phyloP scores from a whole-genome alignment of 2,329 filamentous ascomycete genomes.

The Botrytis pseudocinerea region DNA sequence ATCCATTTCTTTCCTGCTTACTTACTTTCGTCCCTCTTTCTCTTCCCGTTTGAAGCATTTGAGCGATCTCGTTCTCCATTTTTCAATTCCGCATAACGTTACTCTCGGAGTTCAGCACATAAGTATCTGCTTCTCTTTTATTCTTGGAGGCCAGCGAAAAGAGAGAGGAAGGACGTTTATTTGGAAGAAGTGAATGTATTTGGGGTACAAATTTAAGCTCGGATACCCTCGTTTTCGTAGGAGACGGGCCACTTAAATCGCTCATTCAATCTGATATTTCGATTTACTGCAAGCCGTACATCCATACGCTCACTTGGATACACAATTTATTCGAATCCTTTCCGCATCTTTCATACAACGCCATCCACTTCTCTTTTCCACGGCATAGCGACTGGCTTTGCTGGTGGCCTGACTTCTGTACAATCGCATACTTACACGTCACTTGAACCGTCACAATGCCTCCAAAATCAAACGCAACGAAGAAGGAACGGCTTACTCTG shows the following conservation, averaged over 20 bases:
- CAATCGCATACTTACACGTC: not conserved
- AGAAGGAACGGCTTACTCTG: constrained; percentile 77
- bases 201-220: not conserved
- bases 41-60: constrained; percentile 17
- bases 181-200: constrained; percentile 8
- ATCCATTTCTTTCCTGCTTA: constrained; percentile 18
- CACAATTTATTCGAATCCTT: not conserved
- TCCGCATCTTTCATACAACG: constrained; percentile 7
- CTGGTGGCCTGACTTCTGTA: constrained; percentile 6
- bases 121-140: constrained; percentile 24
- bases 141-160: not conserved
- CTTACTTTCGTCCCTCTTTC: constrained; percentile 17
- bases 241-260: not conserved
- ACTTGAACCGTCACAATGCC: constrained; percentile 42
- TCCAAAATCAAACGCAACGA: constrained; percentile 48
- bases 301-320: constrained; percentile 16
- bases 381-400: constrained; percentile 5
- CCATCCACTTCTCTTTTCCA: not conserved
- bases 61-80: not conserved
- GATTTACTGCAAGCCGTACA: not conserved
- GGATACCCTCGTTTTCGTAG: not conserved
- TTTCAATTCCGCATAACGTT: constrained; percentile 8
- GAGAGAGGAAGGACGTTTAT: not conserved
- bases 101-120: constrained; percentile 19
- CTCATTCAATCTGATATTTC: constrained; percentile 18